Conservation (phyloP, 1,284 basidiomycete genomes). For the Sporisorium iseilematis-ciliati region DNA sequence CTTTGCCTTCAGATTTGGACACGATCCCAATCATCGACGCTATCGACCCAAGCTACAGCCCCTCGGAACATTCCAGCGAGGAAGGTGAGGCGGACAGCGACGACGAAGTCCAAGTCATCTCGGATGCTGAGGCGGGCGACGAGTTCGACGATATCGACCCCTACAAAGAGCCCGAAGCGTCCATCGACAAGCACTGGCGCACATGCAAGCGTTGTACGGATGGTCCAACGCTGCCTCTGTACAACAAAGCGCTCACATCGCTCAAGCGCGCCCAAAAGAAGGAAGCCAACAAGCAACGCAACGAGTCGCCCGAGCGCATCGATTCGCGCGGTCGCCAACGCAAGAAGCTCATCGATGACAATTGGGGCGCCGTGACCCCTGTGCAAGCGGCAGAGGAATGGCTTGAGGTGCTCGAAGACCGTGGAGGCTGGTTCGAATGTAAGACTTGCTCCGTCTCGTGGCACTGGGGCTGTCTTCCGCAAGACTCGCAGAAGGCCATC, state of each 20-base stretch:
- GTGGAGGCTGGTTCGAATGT: conserved; percentile 58
- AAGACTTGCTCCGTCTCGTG: conserved; percentile 46
- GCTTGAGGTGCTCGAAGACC: conserved; percentile 42
- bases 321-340: conserved; percentile 31
- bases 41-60: conserved; percentile 15
- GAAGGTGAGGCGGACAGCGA: conserved; percentile 7
- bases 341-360: conserved; percentile 34
- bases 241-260: conserved; percentile 27
- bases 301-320: conserved; percentile 25
- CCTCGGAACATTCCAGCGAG: conserved; percentile 15
- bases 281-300: conserved; percentile 31
- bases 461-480: conserved; percentile 54
- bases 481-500: conserved; percentile 32
- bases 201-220: conserved; percentile 41
- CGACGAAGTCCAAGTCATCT: conserved; percentile 4
- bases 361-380: conserved; percentile 21
- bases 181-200: conserved; percentile 37
- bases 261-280: conserved; percentile 31
- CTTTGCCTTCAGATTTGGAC: neutral
- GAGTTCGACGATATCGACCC: conserved; percentile 14
- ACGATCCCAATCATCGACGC: conserved; percentile 22
- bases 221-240: conserved; percentile 29
- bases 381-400: conserved; percentile 40
- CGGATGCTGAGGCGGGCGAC: conserved; percentile 13
- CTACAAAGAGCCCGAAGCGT: conserved; percentile 24